Evolutionary conservation across 768 basidiomycete species (phyloP).

Genomic region (Termitomyces sp.): DNA sequence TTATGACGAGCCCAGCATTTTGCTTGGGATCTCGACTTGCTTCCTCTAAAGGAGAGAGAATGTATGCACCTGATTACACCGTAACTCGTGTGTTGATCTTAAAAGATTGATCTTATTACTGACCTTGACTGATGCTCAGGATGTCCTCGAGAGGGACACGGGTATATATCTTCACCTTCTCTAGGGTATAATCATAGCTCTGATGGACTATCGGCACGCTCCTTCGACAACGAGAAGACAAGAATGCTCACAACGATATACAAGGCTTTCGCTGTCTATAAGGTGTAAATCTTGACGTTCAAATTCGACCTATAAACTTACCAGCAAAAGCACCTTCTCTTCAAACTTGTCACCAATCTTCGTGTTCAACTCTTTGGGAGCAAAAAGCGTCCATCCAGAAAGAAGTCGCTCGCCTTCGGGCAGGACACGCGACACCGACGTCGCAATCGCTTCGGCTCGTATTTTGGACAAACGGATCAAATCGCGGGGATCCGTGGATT

Average conservation of each 20-base stretch:
- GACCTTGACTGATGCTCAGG: slow-evolving; percentile 73
- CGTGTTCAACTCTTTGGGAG: slow-evolving; percentile 70
- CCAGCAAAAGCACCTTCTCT: slow-evolving; percentile 89
- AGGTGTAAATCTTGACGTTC: neutral
- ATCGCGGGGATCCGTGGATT: slow-evolving; percentile 89
- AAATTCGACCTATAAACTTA: slow-evolving; percentile 29
- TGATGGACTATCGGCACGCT: slow-evolving; percentile 20
- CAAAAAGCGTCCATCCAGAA: slow-evolving; percentile 89
- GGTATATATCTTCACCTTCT: slow-evolving; percentile 87
- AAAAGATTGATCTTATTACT: neutral
- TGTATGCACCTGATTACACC: slow-evolving; percentile 78
- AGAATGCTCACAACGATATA: slow-evolving; percentile 67
- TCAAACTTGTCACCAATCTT: slow-evolving; percentile 80
- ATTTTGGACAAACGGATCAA: slow-evolving; percentile 85
- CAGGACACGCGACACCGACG: slow-evolving; percentile 72
- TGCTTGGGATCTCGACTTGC: slow-evolving; percentile 82
- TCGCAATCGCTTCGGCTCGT: slow-evolving; percentile 89
- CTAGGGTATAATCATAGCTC: slow-evolving; percentile 92
- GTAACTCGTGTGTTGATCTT: neutral
- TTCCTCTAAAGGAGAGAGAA: slow-evolving; percentile 89
- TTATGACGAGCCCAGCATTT: slow-evolving; percentile 83
- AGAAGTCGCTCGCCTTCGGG: slow-evolving; percentile 71
- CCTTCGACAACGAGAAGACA: neutral
- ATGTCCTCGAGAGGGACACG: slow-evolving; percentile 86
- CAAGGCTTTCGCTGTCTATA: slow-evolving; percentile 45